phyloP scores from a whole-genome alignment of 352 stramenopile species.

The Phytophthora pseudosyringae region DNA sequence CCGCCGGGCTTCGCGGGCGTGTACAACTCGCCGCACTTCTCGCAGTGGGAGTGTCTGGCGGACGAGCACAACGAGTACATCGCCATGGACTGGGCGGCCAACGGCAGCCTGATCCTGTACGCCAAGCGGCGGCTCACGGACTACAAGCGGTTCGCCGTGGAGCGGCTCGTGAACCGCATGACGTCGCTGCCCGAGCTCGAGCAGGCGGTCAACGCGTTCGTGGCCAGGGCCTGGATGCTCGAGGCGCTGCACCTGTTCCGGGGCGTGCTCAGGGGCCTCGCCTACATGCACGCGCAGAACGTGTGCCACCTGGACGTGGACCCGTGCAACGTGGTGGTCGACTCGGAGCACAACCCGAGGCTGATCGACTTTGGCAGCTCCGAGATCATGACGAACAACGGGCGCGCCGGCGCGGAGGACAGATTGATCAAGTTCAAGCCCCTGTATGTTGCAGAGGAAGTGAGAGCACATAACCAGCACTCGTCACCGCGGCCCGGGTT shows the following conservation, averaged over 20 bases:
- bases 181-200: constrained; percentile 54
- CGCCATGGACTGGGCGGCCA: constrained; percentile 74
- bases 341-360: constrained; percentile 51
- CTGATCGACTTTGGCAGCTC: constrained; percentile 87
- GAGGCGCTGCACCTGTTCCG: constrained; percentile 73
- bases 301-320: constrained; percentile 85
- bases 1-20: constrained; percentile 60
- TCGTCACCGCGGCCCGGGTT: constrained; percentile 65
- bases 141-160: constrained; percentile 72
- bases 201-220: constrained; percentile 58
- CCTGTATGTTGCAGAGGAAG: constrained; percentile 74
- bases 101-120: constrained; percentile 74
- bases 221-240: constrained; percentile 74
- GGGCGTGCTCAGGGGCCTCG: constrained; percentile 68
- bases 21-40: constrained; percentile 68
- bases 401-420: constrained; percentile 55
- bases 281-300: constrained; percentile 83
- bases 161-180: constrained; percentile 60
- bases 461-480: constrained; percentile 69
- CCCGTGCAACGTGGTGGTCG: constrained; percentile 82
- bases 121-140: constrained; percentile 67
- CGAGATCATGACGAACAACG: constrained; percentile 77
- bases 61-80: constrained; percentile 83
- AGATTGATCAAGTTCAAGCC: constrained; percentile 83
- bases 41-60: constrained; percentile 75